Percentiles rank a stretch among this genome's conserved stretches.
Evolutionary conservation across 352 stramenopile genomes (phyloP).

Genomic region (Phytopythium cucurbitacearum): DNA sequence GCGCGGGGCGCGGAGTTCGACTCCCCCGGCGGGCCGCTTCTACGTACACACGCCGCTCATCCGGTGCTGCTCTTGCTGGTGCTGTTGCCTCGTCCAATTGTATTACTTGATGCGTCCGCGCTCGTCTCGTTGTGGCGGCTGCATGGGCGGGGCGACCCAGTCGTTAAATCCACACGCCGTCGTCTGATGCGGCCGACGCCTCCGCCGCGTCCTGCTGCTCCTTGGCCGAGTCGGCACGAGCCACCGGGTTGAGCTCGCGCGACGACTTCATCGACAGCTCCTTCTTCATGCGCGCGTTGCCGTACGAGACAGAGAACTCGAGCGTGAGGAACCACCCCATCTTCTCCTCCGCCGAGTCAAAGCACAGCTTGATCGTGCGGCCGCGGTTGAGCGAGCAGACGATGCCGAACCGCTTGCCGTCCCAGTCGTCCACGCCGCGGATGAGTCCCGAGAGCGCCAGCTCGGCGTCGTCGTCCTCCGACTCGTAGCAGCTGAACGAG

Average conservation of each 20-base stretch:
- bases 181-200: slow-evolving; percentile 29
- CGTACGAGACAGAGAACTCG: slow-evolving; percentile 71
- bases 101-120: not conserved
- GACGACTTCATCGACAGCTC: slow-evolving; percentile 40
- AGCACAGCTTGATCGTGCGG: slow-evolving; percentile 74
- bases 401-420: slow-evolving; percentile 72
- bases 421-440: slow-evolving; percentile 64
- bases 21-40: not conserved
- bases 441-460: slow-evolving; percentile 61
- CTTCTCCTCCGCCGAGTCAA: slow-evolving; percentile 77
- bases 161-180: slow-evolving; percentile 71
- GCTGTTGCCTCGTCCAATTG: not conserved
- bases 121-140: not conserved
- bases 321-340: slow-evolving; percentile 82
- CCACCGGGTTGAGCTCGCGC: slow-evolving; percentile 29
- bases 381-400: slow-evolving; percentile 61
- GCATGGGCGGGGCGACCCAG: too few relatives aligned
- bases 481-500: slow-evolving; percentile 77
- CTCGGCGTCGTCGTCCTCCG: slow-evolving; percentile 62
- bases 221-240: slow-evolving; percentile 37
- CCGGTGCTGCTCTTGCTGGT: not conserved
- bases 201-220: slow-evolving; percentile 17
- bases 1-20: not conserved
- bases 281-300: slow-evolving; percentile 63
- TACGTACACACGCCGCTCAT: not conserved